phyloP scores from a whole-genome alignment of 2,329 filamentous ascomycete species.

The Xylariaceae sp. region DNA sequence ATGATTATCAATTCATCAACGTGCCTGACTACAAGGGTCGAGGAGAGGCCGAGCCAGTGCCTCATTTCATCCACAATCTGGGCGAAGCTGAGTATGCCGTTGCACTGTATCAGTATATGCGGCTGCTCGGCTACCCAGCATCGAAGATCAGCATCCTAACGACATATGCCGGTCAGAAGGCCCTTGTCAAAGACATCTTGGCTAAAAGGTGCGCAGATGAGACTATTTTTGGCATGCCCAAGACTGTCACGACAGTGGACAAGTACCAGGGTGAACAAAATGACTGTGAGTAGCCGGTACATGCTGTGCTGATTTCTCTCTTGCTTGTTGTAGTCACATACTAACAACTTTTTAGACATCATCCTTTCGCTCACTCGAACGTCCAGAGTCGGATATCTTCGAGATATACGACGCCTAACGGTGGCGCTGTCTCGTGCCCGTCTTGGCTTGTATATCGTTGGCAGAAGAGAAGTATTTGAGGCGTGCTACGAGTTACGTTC shows the following conservation, averaged over 20 bases:
- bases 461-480: conserved; percentile 83
- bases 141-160: conserved; percentile 80
- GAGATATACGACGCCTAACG: conserved; percentile 87
- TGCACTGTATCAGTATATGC: conserved; percentile 95
- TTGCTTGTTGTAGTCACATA: background rate
- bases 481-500: conserved; percentile 80
- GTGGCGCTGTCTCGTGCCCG: conserved; percentile 90
- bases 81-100: conserved; percentile 97
- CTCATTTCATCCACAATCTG: conserved; percentile 93
- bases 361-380: conserved; percentile 92
- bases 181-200: conserved; percentile 82
- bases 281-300: conserved; percentile 71
- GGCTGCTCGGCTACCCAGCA: conserved; percentile 85
- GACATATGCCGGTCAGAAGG: conserved; percentile 88
- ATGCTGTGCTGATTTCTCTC: background rate
- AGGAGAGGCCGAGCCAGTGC: conserved; percentile 83
- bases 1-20: conserved; percentile 95
- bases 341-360: conserved; percentile 56
- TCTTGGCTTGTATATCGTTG: conserved; percentile 86
- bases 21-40: conserved; percentile 87
- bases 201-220: conserved; percentile 77
- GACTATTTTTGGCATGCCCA: conserved; percentile 80
- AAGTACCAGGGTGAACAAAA: conserved; percentile 99
- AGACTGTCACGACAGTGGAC: conserved; percentile 89
- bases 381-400: conserved; percentile 81